Evolutionary conservation across 2,329 filamentous ascomycete genomes (phyloP).

Genomic region (Epichloe baconii): DNA sequence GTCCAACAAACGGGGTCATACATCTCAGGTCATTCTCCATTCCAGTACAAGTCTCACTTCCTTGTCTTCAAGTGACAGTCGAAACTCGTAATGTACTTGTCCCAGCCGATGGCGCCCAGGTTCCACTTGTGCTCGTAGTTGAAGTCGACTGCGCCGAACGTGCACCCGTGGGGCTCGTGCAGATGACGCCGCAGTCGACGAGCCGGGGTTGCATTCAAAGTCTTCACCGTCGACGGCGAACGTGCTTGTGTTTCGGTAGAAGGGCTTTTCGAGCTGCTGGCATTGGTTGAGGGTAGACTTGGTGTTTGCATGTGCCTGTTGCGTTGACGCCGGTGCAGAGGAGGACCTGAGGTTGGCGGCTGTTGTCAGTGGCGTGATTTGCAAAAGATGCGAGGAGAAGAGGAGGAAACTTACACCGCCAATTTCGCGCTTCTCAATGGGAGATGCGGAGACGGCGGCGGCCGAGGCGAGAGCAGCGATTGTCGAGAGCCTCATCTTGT

Average conservation of each 20-base stretch:
- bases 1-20: not conserved
- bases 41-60: not conserved
- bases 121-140: constrained; percentile 33
- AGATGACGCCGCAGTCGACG: constrained; percentile 27
- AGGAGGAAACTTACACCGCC: constrained; percentile 30
- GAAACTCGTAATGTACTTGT: constrained; percentile 24
- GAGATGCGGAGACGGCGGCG: constrained; percentile 14
- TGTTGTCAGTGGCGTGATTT: not conserved
- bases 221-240: constrained; percentile 37
- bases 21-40: not conserved
- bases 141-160: constrained; percentile 34
- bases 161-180: constrained; percentile 39
- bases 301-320: constrained; percentile 32
- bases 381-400: too few relatives aligned
- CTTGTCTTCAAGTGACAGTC: constrained; percentile 14
- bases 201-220: constrained; percentile 34
- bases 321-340: constrained; percentile 37
- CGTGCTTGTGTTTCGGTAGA: constrained; percentile 29
- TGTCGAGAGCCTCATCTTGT: constrained; percentile 19
- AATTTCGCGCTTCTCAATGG: constrained; percentile 27
- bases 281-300: constrained; percentile 31
- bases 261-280: constrained; percentile 30
- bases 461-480: constrained; percentile 12
- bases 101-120: constrained; percentile 31
- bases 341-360: constrained; percentile 25